Evolutionary conservation across 108 stramenopile genomes (phyloP), one percentile per base, ranked within the genome.

Genomic region (Skeletonema costatum): DNA sequence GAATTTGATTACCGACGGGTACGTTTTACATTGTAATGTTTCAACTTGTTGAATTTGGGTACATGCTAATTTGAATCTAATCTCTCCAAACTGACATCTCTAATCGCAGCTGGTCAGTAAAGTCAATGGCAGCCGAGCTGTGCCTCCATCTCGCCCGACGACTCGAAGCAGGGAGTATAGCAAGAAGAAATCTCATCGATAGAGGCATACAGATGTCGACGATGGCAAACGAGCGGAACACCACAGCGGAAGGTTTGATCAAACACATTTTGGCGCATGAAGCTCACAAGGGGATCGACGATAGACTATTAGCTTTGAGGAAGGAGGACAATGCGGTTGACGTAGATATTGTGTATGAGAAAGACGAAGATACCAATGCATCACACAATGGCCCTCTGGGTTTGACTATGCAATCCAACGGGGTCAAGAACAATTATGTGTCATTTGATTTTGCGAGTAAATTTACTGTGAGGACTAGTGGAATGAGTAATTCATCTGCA

Each of bases 61-160:
- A 25, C 25, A 25, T 25, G 25, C 25, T 25, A 0, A 25, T 25
- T 25, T 25, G 25, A 25, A 25, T 25, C 25, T 25, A 25, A 25
- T 25, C 25, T 0, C 25, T 25, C 25, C 44, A 12, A 46, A 46
- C 44, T 46, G 7, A n/a, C 8, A 6, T 56, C 25, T 56, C 53
- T 29, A 19, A 5, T 2, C 50, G 9, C 53, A 56, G 53, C 8
- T 78, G 77, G 77, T 73, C 72, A 19, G 38, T 66, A 10, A 73
- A 73, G 50, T 68, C 78, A 33, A 36, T 80, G 74, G 74, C 50
- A 32, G 78, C 78, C 19, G 78, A 80, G 68, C 67, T 80, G 32
- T 80, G 78, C 32, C 78, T 80, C 44, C 78, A 80, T 75, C 78
- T 80, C 17, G 78, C 78, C 32, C 21, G 68, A 38, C 74, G 78